Base-by-base conservation (phyloP, 1,139 yeast species). In the Kluyveromyces sp. region DNA sequence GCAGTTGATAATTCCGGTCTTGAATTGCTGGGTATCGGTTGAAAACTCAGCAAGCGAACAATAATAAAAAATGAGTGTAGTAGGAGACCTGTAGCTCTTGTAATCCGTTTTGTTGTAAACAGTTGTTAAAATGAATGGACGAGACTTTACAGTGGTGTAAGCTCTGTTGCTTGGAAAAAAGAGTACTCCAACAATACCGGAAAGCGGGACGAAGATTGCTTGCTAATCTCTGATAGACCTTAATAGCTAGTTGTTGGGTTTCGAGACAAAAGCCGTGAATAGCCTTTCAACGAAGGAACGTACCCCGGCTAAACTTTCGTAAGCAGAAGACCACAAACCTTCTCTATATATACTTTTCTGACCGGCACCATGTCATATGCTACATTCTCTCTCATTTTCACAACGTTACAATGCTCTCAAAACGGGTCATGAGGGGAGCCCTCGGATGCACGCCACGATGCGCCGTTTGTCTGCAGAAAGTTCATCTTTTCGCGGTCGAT, bases 101-200 rank as follows among this genome's bases (percentile, higher is more conserved):
- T n/a, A n/a, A n/a, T n/a, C n/a, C n/a, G n/a, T n/a, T n/a, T n/a
- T n/a, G n/a, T n/a, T n/a, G n/a, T n/a, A n/a, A n/a, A 18, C 7
- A 17, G 20, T 16, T 38, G 22, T 22, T 15, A 29, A n/a, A 53
- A 52, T 44, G 61, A 57, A 49, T 56, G 61, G 61, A 57, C 60
- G 61, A 57, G 61, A 54, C 60, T 57, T 36, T 38, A 32, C 31
- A 17, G 4, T 19, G n/a, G n/a, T 13, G 35, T 30, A 49, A 53
- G 59, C 58, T 55, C 60, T 50, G 35, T 13, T 3, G 30, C 7
- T 16, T 18, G 37, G 6, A 18, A n/a, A 13, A 13, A 12, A 19
- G 20, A 4, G 17, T 19, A 15, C 6, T 16, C 20, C 8, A 17
- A 9, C 17, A 34, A 22, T 8, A 34, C 28, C 17, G 13, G 12